A percentile compares a stretch with the other conserved stretches of the same genome.
Conservation (phyloP, 306 rosid species). For the Cucurbita moschata region DNA sequence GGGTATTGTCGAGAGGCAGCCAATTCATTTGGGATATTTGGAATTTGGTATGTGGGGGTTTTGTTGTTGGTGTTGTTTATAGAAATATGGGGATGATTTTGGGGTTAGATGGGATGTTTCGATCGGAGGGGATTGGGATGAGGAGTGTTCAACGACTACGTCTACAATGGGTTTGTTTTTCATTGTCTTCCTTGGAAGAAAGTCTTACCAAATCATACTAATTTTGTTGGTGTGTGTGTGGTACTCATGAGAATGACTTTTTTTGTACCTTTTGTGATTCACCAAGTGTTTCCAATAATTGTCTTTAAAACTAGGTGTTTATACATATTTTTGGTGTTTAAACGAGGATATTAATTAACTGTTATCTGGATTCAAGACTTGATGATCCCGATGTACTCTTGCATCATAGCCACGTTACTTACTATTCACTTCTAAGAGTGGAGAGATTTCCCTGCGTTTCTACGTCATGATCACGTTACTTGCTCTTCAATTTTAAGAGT, state of each 20-base stretch:
- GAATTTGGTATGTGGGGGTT: not conserved
- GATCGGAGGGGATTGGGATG: slow-evolving; percentile 26
- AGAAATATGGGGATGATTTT: not conserved
- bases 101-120: slow-evolving; percentile 49
- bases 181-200: not conserved
- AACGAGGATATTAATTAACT: too few relatives aligned
- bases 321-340: too few relatives aligned
- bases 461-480: too few relatives aligned
- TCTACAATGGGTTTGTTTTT: not conserved
- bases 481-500: too few relatives aligned
- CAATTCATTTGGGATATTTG: slow-evolving; percentile 23
- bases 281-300: too few relatives aligned
- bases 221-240: not conserved
- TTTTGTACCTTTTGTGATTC: too few relatives aligned
- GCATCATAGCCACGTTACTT: too few relatives aligned
- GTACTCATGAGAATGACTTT: not conserved
- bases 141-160: slow-evolving; percentile 49
- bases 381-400: too few relatives aligned
- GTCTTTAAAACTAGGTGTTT: too few relatives aligned
- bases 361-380: too few relatives aligned
- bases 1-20: slow-evolving; percentile 25
- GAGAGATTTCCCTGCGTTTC: too few relatives aligned
- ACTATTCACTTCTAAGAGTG: too few relatives aligned
- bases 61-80: not conserved
- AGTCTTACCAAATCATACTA: not conserved